Conservation (phyloP, 768 basidiomycete genomes). For the Psilocybe cubensis region DNA sequence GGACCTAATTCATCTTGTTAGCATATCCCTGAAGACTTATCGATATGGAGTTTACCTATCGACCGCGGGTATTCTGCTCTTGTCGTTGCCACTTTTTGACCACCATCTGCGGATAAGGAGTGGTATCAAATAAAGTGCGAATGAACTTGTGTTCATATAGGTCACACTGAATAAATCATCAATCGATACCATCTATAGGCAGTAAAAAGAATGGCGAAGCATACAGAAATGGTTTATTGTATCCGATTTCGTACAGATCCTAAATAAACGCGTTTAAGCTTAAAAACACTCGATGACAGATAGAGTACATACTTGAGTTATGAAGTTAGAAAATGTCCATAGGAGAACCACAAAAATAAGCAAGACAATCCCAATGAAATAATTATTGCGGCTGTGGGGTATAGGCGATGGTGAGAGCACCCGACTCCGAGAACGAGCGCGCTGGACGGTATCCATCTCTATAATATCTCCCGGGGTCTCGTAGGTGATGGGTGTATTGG, state of each 20-base stretch:
- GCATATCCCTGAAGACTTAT: too few relatives aligned
- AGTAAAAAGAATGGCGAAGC: neutral
- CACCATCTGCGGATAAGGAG: constrained; percentile 28
- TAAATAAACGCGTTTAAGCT: constrained; percentile 18
- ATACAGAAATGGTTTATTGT: constrained; percentile 87
- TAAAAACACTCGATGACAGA: neutral
- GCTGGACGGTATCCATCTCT: constrained; percentile 14
- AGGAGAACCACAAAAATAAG: constrained; percentile 79
- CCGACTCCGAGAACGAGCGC: neutral
- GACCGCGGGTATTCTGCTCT: neutral
- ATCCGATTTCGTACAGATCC: constrained; percentile 64
- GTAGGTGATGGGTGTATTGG: neutral
- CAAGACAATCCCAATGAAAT: constrained; percentile 64
- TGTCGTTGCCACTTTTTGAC: constrained; percentile 10
- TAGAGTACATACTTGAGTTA: constrained; percentile 66
- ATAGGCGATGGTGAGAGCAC: neutral
- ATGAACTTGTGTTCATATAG: constrained; percentile 91
- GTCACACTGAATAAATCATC: constrained; percentile 38
- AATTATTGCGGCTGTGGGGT: constrained; percentile 34
- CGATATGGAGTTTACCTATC: constrained; percentile 15
- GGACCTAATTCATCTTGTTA: too few relatives aligned
- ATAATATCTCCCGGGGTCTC: neutral
- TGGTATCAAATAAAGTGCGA: constrained; percentile 47
- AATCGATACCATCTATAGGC: constrained; percentile 49
- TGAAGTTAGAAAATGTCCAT: constrained; percentile 89